Evolutionary conservation across 1,284 basidiomycete genomes (phyloP).

Genomic region (Marasmius fiardii): DNA sequence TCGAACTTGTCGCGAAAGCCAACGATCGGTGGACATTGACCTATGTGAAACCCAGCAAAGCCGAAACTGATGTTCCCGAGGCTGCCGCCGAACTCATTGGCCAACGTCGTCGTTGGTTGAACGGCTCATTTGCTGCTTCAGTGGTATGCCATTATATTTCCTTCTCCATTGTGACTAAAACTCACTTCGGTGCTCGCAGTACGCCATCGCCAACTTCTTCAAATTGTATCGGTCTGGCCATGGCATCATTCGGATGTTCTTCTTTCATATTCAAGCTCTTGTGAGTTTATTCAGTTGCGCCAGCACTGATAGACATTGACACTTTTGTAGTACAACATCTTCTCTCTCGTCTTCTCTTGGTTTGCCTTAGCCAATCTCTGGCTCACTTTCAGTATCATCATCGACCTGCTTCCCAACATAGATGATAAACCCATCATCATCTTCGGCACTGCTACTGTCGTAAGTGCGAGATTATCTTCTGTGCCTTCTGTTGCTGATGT

Average conservation of each 20-base stretch:
- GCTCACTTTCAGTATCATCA: constrained; percentile 96
- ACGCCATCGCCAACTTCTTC: constrained; percentile 94
- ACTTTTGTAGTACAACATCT: constrained; percentile 63
- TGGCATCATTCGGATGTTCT: constrained; percentile 87
- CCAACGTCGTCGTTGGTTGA: constrained; percentile 94
- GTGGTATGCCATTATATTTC: constrained; percentile 58
- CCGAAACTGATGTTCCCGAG: constrained; percentile 94
- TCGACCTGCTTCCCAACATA: constrained; percentile 78
- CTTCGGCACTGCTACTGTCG: constrained; percentile 66
- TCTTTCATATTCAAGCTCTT: constrained; percentile 90
- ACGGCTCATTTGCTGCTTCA: constrained; percentile 95
- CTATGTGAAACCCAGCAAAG: constrained; percentile 95
- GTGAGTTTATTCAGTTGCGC: constrained; percentile 40
- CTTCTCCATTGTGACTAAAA: not conserved
- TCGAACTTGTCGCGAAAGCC: constrained; percentile 93
- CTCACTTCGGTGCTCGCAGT: constrained; percentile 39
- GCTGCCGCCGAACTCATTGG: constrained; percentile 89
- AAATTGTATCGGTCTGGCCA: constrained; percentile 85
- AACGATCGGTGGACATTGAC: constrained; percentile 86
- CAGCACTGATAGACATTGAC: constrained; percentile 4
- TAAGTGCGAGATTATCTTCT: constrained; percentile 33
- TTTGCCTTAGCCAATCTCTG: constrained; percentile 92
- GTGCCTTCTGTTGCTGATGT: not conserved
- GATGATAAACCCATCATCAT: constrained; percentile 42
- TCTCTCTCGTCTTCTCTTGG: constrained; percentile 85